Evolutionary conservation across 257 asterid genomes (phyloP).

Genomic region (Solanum ahanhuiri): DNA sequence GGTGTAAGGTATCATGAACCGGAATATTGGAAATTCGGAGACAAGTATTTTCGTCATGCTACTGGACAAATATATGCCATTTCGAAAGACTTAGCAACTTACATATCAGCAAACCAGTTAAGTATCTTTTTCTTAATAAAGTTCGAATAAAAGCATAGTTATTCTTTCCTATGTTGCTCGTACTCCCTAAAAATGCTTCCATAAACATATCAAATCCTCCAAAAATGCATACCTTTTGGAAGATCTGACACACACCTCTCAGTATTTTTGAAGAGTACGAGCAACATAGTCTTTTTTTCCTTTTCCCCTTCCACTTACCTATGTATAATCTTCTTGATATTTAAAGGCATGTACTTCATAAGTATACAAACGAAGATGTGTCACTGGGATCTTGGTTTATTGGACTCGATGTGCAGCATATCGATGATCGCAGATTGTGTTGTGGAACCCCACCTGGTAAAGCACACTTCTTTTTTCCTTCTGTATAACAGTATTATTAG

Average conservation of each 20-base stretch:
- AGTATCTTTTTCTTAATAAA: conserved; percentile 1
- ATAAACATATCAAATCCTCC: neutral
- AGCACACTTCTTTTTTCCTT: neutral
- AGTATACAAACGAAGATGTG: conserved; percentile 87
- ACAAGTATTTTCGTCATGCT: conserved; percentile 93
- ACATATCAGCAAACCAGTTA: conserved; percentile 67
- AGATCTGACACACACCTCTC: rapidly evolving
- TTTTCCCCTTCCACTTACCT: neutral
- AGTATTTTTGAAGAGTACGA: neutral
- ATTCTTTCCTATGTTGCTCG: neutral
- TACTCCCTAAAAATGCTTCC: neutral
- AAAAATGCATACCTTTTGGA: neutral
- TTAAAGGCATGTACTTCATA: conserved; percentile 75
- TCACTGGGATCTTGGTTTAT: conserved; percentile 91
- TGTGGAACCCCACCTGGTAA: conserved; percentile 93
- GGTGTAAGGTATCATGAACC: conserved; percentile 96
- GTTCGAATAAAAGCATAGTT: neutral
- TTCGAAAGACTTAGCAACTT: conserved; percentile 75
- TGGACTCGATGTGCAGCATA: conserved; percentile 75
- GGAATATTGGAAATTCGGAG: conserved; percentile 90
- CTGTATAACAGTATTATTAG: neutral
- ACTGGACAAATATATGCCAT: conserved; percentile 86
- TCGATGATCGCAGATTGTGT: conserved; percentile 81
- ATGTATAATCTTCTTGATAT: neutral
- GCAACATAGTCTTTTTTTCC: neutral